Percentiles rank a stretch among this genome's conserved stretches.
phyloP scores from a whole-genome alignment of 2,329 filamentous ascomycete genomes.

The Bipolaris zeicola region DNA sequence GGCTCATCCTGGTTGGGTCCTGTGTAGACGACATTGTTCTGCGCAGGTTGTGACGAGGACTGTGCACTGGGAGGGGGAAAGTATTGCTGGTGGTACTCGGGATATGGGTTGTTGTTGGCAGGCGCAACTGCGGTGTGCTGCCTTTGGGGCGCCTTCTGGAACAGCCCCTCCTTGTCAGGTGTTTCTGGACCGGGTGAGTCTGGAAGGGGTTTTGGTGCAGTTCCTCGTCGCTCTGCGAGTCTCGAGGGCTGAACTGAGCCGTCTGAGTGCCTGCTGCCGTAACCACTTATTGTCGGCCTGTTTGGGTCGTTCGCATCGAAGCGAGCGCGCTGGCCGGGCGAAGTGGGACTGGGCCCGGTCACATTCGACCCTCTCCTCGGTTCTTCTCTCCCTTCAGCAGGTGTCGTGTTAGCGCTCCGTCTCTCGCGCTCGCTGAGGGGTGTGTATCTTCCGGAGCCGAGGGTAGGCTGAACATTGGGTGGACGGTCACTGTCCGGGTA shows the following conservation, averaged over 20 bases:
- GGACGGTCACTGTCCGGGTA: conserved; percentile 53
- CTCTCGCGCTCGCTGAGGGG: conserved; percentile 47
- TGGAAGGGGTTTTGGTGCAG: conserved; percentile 80
- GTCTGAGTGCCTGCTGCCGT: conserved; percentile 45
- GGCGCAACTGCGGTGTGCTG: conserved; percentile 26
- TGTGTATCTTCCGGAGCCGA: conserved; percentile 40
- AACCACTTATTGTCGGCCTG: conserved; percentile 54
- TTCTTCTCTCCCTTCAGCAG: conserved; percentile 38
- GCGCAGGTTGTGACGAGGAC: background rate
- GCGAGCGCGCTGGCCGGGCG: conserved; percentile 46
- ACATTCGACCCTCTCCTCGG: conserved; percentile 40
- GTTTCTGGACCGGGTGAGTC: conserved; percentile 78
- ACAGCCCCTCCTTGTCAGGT: conserved; percentile 79
- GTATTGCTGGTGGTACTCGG: conserved; percentile 65
- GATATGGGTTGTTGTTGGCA: conserved; percentile 50
- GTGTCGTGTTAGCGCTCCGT: conserved; percentile 42
- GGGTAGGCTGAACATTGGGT: conserved; percentile 24
- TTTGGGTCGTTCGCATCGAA: conserved; percentile 58
- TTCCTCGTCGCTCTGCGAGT: conserved; percentile 80
- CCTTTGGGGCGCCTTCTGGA: conserved; percentile 65
- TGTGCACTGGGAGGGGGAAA: conserved; percentile 56
- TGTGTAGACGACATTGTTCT: conserved; percentile 11
- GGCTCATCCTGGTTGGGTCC: conserved; percentile 33
- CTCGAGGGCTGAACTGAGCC: conserved; percentile 58
- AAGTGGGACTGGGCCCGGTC: conserved; percentile 36